Percentiles rank a stretch among this genome's conserved stretches.
These are phyloP conservation scores for Cyberlindnera americana DNA, from an alignment of 805 yeast species.

Conservation along the genomic window DNA sequence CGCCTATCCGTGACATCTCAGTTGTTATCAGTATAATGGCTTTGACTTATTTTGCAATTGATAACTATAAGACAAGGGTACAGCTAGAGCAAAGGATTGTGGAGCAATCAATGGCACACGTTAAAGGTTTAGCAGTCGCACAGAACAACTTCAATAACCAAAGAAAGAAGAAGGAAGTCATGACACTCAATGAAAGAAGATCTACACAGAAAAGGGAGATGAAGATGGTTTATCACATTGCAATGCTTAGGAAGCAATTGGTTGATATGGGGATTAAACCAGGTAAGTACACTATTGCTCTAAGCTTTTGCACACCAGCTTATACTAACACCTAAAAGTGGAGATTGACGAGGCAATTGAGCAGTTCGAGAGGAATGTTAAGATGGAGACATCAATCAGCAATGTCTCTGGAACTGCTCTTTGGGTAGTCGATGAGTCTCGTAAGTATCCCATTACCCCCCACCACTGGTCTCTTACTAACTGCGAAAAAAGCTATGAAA, in stretches of 20 bases:
- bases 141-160: constrained; percentile 49
- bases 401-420: constrained; percentile 52
- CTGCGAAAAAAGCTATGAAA: constrained; percentile 35
- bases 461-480: constrained; percentile 2
- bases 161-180: constrained; percentile 49
- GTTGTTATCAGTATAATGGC: constrained; percentile 40
- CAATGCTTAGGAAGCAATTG: constrained; percentile 59
- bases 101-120: constrained; percentile 32
- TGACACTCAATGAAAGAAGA: constrained; percentile 49
- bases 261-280: constrained; percentile 57
- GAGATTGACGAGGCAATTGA: constrained; percentile 48
- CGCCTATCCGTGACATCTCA: constrained; percentile 32
- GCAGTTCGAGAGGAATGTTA: constrained; percentile 57
- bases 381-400: constrained; percentile 51
- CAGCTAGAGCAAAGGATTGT: constrained; percentile 31
- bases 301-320: too few relatives aligned
- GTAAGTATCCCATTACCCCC: constrained; percentile 22
- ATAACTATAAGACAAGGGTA: constrained; percentile 43
- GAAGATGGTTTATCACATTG: constrained; percentile 66
- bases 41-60: constrained; percentile 47
- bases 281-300: constrained; percentile 20
- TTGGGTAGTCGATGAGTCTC: constrained; percentile 55
- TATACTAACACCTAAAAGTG: constrained; percentile 26
- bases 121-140: constrained; percentile 32
- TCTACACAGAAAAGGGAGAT: constrained; percentile 44